These are phyloP conservation scores for Aquanectria penicillioides DNA, from an alignment of 2,329 filamentous ascomycete genomes.

Conservation along the genomic window DNA sequence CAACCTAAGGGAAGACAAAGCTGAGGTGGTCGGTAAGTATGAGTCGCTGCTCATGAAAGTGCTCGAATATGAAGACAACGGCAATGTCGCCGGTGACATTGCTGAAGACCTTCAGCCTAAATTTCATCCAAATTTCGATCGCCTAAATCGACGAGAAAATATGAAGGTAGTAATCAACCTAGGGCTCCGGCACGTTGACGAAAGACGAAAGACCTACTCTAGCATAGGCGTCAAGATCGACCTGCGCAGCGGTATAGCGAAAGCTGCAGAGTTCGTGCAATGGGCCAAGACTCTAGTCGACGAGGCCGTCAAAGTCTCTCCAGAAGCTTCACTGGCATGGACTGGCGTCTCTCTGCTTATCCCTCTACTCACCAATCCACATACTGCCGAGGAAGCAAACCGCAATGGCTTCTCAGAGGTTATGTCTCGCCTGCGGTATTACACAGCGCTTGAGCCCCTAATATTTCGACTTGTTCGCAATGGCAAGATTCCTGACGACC, in stretches of 20 bases:
- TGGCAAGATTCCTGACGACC: background rate
- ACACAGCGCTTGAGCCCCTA: slow-evolving; percentile 42
- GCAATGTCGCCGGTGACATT: background rate
- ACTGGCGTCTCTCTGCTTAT: slow-evolving; percentile 50
- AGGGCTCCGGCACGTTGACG: slow-evolving; percentile 27
- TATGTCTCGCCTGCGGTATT: slow-evolving; percentile 43
- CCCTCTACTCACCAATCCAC: slow-evolving; percentile 46
- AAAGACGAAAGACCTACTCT: slow-evolving; percentile 29
- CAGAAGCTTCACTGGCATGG: slow-evolving; percentile 45
- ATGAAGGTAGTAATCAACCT: slow-evolving; percentile 24
- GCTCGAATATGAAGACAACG: background rate
- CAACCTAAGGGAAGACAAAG: slow-evolving; percentile 31
- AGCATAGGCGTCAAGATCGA: slow-evolving; percentile 33
- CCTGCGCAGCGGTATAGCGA: slow-evolving; percentile 33
- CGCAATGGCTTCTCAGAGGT: slow-evolving; percentile 46
- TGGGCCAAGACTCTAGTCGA: slow-evolving; percentile 38
- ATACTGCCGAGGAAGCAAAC: slow-evolving; percentile 42
- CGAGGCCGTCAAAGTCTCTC: slow-evolving; percentile 43
- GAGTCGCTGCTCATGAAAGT: slow-evolving; percentile 34
- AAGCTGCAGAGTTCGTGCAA: slow-evolving; percentile 31
- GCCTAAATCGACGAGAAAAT: background rate
- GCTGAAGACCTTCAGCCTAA: background rate
- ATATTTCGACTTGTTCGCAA: slow-evolving; percentile 25
- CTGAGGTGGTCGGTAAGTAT: slow-evolving; percentile 35
- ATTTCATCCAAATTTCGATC: background rate